Conservation (phyloP, 164 flowering plant genomes). For the grape (Vitis vinifera) region DNA sequence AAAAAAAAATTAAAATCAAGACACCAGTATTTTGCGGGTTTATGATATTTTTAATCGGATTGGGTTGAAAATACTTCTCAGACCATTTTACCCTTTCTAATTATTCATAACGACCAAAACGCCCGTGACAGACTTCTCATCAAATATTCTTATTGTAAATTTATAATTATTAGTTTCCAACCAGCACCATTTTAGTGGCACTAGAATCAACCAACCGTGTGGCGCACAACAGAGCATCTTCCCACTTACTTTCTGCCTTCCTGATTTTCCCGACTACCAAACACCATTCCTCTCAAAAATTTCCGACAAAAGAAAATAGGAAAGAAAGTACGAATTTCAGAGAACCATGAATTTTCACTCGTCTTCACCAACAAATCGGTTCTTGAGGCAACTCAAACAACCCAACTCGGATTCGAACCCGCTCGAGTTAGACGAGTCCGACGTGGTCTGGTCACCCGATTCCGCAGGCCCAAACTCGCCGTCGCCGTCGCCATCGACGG, state of each 20-base stretch:
- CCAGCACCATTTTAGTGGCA: too few relatives aligned
- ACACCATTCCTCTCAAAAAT: background rate
- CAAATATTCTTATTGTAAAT: too few relatives aligned
- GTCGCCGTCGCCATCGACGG: background rate
- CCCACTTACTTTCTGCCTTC: background rate
- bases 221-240: background rate
- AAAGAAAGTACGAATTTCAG: background rate
- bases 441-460: conserved; percentile 52
- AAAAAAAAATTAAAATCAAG: too few relatives aligned
- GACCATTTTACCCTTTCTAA: too few relatives aligned
- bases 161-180: too few relatives aligned
- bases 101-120: too few relatives aligned
- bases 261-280: background rate
- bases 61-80: too few relatives aligned
- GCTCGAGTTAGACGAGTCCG: conserved; percentile 43
- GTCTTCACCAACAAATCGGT: conserved; percentile 27
- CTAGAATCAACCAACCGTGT: background rate
- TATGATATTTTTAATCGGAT: too few relatives aligned
- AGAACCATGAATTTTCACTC: conserved; percentile 1
- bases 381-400: conserved; percentile 27
- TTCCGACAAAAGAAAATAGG: background rate
- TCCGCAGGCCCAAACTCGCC: conserved; percentile 8
- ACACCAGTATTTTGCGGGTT: too few relatives aligned
- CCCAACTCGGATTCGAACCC: conserved; percentile 27
- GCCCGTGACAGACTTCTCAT: too few relatives aligned